Base-by-base conservation (phyloP, 192 early-diverging fungal genomes). In the Linnemannia exigua region DNA sequence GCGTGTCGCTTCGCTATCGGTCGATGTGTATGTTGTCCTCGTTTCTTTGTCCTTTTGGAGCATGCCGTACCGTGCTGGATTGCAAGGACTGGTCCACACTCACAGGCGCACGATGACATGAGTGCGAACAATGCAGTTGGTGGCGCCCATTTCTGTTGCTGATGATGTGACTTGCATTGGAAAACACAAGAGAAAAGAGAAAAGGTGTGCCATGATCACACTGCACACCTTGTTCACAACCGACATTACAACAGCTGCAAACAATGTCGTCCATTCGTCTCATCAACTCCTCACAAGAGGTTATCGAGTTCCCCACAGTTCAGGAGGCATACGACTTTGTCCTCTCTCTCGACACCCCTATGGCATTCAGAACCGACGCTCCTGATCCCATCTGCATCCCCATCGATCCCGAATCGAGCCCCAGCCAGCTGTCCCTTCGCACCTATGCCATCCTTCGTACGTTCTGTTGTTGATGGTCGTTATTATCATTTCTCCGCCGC, bases 321-420 rank as follows among this genome's bases (percentile, higher is more conserved):
- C 84, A 86, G 51, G 84, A 86, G 50, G 84, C 84, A 1, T 86
- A 80, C 4, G 77, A 79, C 25, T 86, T 80, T 80, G 84, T 86
- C 47, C 79, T 86, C 36, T 73, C 78, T 12, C 78, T 86, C 37
- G 84, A 86, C 37, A 67, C 84, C 7, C 84, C 84, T 22, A 86
- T 86, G 84, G 68, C 84, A 31, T 86, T 86, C 70, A 75, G 84
- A 33, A 86, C 84, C n/a, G 84, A 86, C 22, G 84, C 84, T 3
- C 84, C 84, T 9, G 75, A 72, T 17, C 74, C 84, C 1, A 78
- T 86, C 15, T 86, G 84, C 70, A 80, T 86, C 63, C 84, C 84
- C 70, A 86, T 86, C 31, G 84, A 86, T 63, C 84, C 84, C 58
- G 84, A 86, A 48, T 86, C 84, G 1, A 80, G 72, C 38, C 78